Conservation (phyloP, 1,284 basidiomycete genomes). For the Leccinum laetum region DNA sequence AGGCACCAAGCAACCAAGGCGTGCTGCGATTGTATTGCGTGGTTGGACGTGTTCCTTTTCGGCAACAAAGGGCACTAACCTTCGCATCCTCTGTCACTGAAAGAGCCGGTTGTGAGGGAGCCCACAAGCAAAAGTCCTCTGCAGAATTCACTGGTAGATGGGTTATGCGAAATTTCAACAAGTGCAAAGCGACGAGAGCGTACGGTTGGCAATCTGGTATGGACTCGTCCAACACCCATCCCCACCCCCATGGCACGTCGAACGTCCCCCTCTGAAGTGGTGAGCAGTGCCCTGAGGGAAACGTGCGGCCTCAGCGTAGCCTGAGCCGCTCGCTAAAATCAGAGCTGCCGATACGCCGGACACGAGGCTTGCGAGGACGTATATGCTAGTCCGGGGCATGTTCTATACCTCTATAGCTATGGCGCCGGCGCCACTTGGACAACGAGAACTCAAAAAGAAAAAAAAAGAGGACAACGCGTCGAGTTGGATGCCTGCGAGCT, state of each 20-base stretch:
- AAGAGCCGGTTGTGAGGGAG: slow-evolving; percentile 56
- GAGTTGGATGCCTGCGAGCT: slow-evolving; percentile 11
- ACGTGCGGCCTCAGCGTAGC: slow-evolving; percentile 38
- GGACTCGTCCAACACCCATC: slow-evolving; percentile 54
- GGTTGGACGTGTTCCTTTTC: slow-evolving; percentile 13
- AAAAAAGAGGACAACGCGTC: slow-evolving; percentile 10
- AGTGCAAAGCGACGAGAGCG: slow-evolving; percentile 19
- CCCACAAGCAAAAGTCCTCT: slow-evolving; percentile 57
- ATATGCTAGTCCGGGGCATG: slow-evolving; percentile 21
- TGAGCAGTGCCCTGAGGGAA: slow-evolving; percentile 21
- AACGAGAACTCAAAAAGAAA: slow-evolving; percentile 8
- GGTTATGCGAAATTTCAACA: slow-evolving; percentile 2
- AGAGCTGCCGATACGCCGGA: slow-evolving; percentile 20
- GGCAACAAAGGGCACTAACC: slow-evolving; percentile 32
- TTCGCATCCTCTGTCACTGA: slow-evolving; percentile 58
- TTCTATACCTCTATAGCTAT: slow-evolving; percentile 3
- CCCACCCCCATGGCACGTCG: slow-evolving; percentile 40
- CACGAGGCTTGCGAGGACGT: slow-evolving; percentile 23
- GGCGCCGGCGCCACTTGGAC: slow-evolving; percentile 9
- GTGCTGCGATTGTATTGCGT: slow-evolving; percentile 38
- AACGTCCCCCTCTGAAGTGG: slow-evolving; percentile 59
- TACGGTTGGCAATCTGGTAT: slow-evolving; percentile 69
- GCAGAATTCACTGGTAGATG: slow-evolving; percentile 54
- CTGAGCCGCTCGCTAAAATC: slow-evolving; percentile 30
- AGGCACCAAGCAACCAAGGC: slow-evolving; percentile 72